A percentile compares a stretch with the other conserved stretches of the same genome.
These are phyloP conservation scores for Lachnellula arida DNA, from an alignment of 2,329 filamentous ascomycete genomes.

Conservation along the genomic window DNA sequence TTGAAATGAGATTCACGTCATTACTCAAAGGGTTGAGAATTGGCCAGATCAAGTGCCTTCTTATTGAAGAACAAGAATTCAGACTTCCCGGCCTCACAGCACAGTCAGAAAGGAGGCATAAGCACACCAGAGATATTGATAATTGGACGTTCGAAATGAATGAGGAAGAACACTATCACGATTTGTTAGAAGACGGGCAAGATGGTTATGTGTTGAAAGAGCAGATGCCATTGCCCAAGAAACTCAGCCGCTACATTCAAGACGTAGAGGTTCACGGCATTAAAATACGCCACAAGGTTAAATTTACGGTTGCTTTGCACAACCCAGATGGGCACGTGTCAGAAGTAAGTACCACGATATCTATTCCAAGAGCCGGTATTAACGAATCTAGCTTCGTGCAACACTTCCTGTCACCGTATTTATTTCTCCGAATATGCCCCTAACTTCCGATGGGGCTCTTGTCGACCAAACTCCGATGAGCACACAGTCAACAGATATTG, in stretches of 20 bases:
- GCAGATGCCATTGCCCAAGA: conserved; percentile 70
- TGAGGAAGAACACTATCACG: conserved; percentile 60
- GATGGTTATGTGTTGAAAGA: conserved; percentile 61
- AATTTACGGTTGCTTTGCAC: conserved; percentile 82
- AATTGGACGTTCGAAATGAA: conserved; percentile 52
- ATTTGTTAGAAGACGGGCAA: conserved; percentile 64
- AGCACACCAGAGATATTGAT: conserved; percentile 59
- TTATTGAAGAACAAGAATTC: conserved; percentile 75
- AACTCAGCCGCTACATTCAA: conserved; percentile 77
- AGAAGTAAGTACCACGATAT: conserved; percentile 53
- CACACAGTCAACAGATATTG: conserved; percentile 44
- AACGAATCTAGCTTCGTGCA: conserved; percentile 62
- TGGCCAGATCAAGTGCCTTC: conserved; percentile 73
- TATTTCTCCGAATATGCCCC: conserved; percentile 87
- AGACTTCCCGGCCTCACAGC: conserved; percentile 44
- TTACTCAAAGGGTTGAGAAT: conserved; percentile 84
- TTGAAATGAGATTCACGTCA: conserved; percentile 84
- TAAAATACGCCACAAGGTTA: conserved; percentile 88
- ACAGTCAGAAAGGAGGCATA: conserved; percentile 51
- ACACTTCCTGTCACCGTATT: conserved; percentile 89
- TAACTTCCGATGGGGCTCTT: conserved; percentile 83
- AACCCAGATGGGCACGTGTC: conserved; percentile 95
- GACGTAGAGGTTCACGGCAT: conserved; percentile 86
- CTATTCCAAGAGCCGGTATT: conserved; percentile 9
- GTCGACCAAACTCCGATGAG: conserved; percentile 53